Base-by-base conservation (phyloP, 1,284 basidiomycete species). In the Ganoderma lucidum region DNA sequence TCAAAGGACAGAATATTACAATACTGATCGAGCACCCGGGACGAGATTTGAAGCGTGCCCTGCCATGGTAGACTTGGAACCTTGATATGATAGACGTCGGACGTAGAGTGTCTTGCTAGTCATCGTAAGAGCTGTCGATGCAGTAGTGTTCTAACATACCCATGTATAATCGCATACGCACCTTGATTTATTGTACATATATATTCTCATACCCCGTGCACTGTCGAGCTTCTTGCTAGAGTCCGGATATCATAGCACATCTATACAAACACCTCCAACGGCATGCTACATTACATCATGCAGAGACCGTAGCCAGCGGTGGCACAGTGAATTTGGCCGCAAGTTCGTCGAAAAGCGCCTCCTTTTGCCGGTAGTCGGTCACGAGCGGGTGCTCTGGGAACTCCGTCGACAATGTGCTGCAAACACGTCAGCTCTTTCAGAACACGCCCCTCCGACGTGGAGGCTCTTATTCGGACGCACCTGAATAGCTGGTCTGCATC, bases 381-480 rank as follows among this genome's bases (percentile, higher is more conserved):
- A 93, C 88, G 70, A 94, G 78, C 10, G 92, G 92, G 81, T 95
- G 90, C 2, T 81, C 79, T 9, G 93, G 88, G 72, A 91, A 84
- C 71, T 88, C 83, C n/a, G 80, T 80, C 9, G 80, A 80, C 61
- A 96, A 80, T 75, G 85, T 87, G 63, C 93, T 94, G 72, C 42
- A 72, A 48, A 61, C 23, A 9, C 19, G 23, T 6, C n/a, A 15
- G 39, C 23, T 2, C 17, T 12, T 41, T 41, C 9, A 14, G 10
- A 41, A 41, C 58, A 41, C 30, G 51, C 74, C 37, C 60, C 30
- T 15, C 58, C 66, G 65, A 30, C 35, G 35, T 35, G 71, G 62
- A 30, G 67, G 12, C 70, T 61, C 23, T 66, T 23, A 63, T 66
- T 23, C 23, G 23, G 23, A 56, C 90, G 77, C 79, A 96, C 95